Evolutionary conservation across 1,139 yeast genomes (phyloP), one percentile per base, ranked within the genome.

Genomic region (Magnusiomyces tetraspermus): DNA sequence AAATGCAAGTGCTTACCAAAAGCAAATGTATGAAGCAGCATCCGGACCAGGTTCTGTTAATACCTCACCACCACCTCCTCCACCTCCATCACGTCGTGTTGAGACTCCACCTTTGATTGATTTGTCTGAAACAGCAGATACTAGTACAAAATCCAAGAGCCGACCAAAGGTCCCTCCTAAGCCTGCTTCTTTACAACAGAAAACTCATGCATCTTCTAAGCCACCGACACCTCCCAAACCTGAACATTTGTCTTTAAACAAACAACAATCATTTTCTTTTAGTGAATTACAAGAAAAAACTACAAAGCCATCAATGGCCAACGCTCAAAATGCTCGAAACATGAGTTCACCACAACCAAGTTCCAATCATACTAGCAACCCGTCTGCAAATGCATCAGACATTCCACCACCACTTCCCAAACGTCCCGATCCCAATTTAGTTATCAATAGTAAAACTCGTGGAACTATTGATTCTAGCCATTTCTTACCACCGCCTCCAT

Each of bases 401-500:
- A 8, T n/a, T 17, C 45, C 49, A 1, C 49, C 49, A 2, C 40
- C 54, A 10, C 33, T 43, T 11, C 51, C 51, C 24, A 48, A 28
- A 40, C 46, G 46, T 1, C 51, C 51, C 15, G 51, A 48, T 22
- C 2, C n/a, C 10, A 42, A 42, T 31, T 28, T 48, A 10, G 30
- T 43, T 21, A 31, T 42, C 30, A 31, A 41, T 11, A 48, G 49
- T 17, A 38, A 37, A n/a, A n/a, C 44, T 28, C 44, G 44, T 4
- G 49, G 49, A 3, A 45, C 30, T 53, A 53, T 41, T 45, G 53
- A 54, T 42, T 46, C 50, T 1, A 49, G 50, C 15, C 50, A 42
- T 19, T 52, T 51, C n/a, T 48, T 53, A 28, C 59, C 59, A 22
- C 60, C 64, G 3, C 66, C 68, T 1, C 60, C 61, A 1, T 61